Evolutionary conservation across 495 filamentous ascomycete species (phyloP).

Genomic region (Bryoglossum gracile): DNA sequence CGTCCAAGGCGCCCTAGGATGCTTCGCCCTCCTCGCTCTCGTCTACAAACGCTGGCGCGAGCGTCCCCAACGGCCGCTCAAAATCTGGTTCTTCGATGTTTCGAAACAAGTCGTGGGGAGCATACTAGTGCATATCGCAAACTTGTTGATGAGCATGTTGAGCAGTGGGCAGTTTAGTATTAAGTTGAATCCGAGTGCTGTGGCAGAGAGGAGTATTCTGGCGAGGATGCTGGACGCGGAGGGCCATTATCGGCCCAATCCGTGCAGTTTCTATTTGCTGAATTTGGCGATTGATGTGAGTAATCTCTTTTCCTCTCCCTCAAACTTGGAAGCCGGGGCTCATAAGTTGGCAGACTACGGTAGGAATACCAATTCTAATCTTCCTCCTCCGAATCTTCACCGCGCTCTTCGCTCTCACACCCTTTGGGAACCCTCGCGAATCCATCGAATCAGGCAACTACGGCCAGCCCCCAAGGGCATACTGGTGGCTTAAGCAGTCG

Average conservation of each 20-base stretch:
- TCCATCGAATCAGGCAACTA: constrained; percentile 92
- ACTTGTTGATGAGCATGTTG: constrained; percentile 92
- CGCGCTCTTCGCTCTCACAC: constrained; percentile 61
- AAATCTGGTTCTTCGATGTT: constrained; percentile 95
- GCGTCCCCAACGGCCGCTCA: constrained; percentile 80
- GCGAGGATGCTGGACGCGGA: constrained; percentile 35
- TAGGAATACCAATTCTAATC: constrained; percentile 91
- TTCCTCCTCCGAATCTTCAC: constrained; percentile 73
- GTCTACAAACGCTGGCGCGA: constrained; percentile 93
- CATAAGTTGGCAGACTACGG: constrained; percentile 59
- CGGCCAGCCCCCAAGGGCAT: constrained; percentile 68
- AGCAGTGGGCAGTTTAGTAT: constrained; percentile 65
- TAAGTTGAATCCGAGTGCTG: constrained; percentile 19
- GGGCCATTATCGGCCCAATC: constrained; percentile 70
- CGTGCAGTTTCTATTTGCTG: constrained; percentile 90
- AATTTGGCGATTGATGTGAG: constrained; percentile 95
- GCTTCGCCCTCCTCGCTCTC: constrained; percentile 71
- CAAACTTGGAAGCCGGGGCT: constrained; percentile 5
- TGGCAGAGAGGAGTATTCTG: constrained; percentile 5
- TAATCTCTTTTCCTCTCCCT: constrained; percentile 18
- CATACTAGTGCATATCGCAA: constrained; percentile 80
- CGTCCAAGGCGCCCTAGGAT: constrained; percentile 82
- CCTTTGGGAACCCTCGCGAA: constrained; percentile 70
- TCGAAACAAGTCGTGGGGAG: constrained; percentile 97
- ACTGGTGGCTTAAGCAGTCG: constrained; percentile 93